Evolutionary conservation across 805 yeast genomes (phyloP), one percentile per base, ranked within the genome.

Genomic region (Yarrowia porcina): DNA sequence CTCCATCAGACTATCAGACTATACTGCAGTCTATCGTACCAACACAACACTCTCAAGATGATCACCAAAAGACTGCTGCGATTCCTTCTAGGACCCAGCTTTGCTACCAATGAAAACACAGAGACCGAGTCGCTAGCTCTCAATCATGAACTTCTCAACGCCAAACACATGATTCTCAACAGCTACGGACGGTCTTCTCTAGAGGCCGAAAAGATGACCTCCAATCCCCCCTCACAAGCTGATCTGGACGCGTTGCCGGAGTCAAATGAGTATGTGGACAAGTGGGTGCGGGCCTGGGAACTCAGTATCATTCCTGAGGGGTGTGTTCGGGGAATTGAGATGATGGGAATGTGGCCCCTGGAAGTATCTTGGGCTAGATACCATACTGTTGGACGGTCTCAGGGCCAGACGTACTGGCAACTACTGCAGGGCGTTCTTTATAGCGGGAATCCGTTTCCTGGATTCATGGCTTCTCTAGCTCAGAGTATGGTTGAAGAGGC

Each of bases 361-460:
- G 59, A 52, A 21, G 59, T 52, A 18, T 52, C 59, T 7, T 52
- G 59, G 59, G 59, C 59, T 9, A n/a, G 59, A 13, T 52, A 52
- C 25, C 59, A 52, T 18, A 39, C 38, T 4, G 8, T 36, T 3
- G 59, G 59, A 6, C 13, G 59, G 17, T 23, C 59, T 1, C 25
- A 25, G 17, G 59, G 59, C n/a, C 59, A 36, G n/a, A 52, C 59
- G 3, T 52, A 52, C 44, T 52, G 59, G 44, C 59, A 52, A n/a
- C 25, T 35, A 8, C 25, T 52, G 8, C 18, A 52, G 39, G 44
- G 44, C 4, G 25, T 36, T 13, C 17, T 52, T 8, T 3, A n/a
- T 23, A 52, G 59, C 44, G 44, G 44, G 5, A 35, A 35, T 23
- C 44, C 44, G 1, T 52, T 52, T 9, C 59, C 59, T 17, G 59